phyloP scores from a whole-genome alignment of 2,329 filamentous ascomycete species.

The Septoria petroselini region DNA sequence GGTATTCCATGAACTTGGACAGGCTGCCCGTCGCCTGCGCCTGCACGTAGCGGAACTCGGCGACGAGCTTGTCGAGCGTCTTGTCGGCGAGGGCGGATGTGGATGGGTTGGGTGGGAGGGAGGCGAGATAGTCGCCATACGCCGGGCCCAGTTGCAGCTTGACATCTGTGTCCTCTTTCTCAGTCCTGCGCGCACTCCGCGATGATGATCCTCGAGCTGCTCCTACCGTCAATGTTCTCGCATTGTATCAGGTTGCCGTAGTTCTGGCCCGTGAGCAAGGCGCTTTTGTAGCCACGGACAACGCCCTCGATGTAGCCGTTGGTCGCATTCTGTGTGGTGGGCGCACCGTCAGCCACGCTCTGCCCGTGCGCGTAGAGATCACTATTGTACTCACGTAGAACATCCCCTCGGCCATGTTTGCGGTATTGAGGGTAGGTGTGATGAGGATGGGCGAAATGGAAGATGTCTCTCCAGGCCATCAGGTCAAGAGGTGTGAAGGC shows the following conservation, averaged over 20 bases:
- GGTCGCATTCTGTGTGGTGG: slow-evolving; percentile 47
- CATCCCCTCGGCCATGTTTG: slow-evolving; percentile 47
- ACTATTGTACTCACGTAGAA: slow-evolving; percentile 35
- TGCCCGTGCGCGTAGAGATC: slow-evolving; percentile 34
- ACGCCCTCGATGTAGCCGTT: slow-evolving; percentile 93
- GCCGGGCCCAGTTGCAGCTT: slow-evolving; percentile 96
- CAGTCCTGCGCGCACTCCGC: slow-evolving; percentile 13
- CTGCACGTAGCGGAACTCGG: slow-evolving; percentile 94
- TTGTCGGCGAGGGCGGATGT: slow-evolving; percentile 92
- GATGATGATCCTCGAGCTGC: neutral
- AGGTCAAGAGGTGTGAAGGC: neutral
- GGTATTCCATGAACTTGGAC: slow-evolving; percentile 93
- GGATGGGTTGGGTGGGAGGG: slow-evolving; percentile 91
- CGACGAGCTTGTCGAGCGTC: slow-evolving; percentile 96
- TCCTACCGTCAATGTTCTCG: slow-evolving; percentile 88
- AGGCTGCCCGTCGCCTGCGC: slow-evolving; percentile 89
- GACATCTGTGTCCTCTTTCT: slow-evolving; percentile 63
- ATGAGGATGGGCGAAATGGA: slow-evolving; percentile 1
- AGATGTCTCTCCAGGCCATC: neutral
- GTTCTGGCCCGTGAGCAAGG: slow-evolving; percentile 81
- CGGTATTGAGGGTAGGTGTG: slow-evolving; percentile 14
- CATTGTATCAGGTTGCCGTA: slow-evolving; percentile 97
- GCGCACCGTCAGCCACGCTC: slow-evolving; percentile 26
- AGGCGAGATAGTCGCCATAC: slow-evolving; percentile 93
- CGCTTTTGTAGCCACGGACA: slow-evolving; percentile 93